Base-by-base conservation (phyloP, 164 flowering plant genomes). In the Cinnamomum chago region DNA sequence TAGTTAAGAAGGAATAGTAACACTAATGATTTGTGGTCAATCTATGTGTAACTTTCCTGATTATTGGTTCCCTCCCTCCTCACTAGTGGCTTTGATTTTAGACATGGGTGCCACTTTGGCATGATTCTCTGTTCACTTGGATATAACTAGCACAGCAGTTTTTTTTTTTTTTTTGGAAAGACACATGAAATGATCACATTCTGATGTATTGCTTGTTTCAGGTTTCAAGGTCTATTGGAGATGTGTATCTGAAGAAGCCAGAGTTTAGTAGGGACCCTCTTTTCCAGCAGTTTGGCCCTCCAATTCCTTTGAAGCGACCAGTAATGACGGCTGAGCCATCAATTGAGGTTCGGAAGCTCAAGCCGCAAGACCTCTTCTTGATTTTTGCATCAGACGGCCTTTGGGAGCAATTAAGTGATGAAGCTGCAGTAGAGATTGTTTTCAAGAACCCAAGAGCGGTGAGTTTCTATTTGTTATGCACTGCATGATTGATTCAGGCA, bases 171-270 rank as follows among this genome's bases (percentile, higher is more conserved):
- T 62, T 20, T n/a, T 5, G 35, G 66, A 20, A 18, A 20, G 23
- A 22, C 22, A 11, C 11, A 24, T 22, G 25, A 11, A 13, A n/a
- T 17, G 28, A 30, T 30, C 7, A 25, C 23, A 67, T 14, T 67
- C 47, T 67, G 69, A 67, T 67, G 50, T 27, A n/a, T 28, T 67
- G 22, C n/a, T 6, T 40, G 70, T 68, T 79, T 1, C 64, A 92
- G 97, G 97, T 92, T 22, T 89, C 95, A 65, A 87, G 95, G 79
- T 91, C 95, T n/a, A 91, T 91, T 55, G 95, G 95, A 51, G 93
- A 91, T 73, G 75, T 86, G 17, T 91, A 89, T 76, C 76, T 91
- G 75, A 91, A 91, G 87, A 89, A 85, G 76, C 92, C 95, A 1
- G 95, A 89, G 76, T 88, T 88, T 67, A 73, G 83, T 55, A 80